Conservation (phyloP, 2,329 filamentous ascomycete species). For the Hirsutella thompsonii region DNA sequence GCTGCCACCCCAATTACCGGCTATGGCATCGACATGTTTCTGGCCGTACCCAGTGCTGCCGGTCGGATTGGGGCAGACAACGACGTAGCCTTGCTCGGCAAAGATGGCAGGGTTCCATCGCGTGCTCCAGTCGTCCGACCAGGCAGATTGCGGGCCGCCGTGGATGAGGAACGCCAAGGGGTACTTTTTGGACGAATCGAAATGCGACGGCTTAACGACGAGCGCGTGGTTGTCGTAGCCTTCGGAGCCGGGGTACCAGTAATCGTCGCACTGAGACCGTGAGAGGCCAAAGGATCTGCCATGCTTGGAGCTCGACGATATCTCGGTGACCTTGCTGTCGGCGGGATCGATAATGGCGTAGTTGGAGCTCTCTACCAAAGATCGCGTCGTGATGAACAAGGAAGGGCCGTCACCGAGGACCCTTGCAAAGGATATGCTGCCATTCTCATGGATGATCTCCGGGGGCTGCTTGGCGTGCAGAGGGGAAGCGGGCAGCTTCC, state of each 20-base stretch:
- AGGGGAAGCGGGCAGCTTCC: slow-evolving; percentile 45
- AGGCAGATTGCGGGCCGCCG: slow-evolving; percentile 69
- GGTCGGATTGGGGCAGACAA: slow-evolving; percentile 70
- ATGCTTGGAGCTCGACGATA: slow-evolving; percentile 53
- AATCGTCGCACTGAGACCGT: slow-evolving; percentile 48
- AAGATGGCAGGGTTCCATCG: slow-evolving; percentile 81
- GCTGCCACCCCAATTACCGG: slow-evolving; percentile 68
- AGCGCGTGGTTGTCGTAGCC: slow-evolving; percentile 57
- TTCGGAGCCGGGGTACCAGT: slow-evolving; percentile 56
- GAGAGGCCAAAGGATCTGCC: slow-evolving; percentile 57
- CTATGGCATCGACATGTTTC: slow-evolving; percentile 62
- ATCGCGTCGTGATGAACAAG: slow-evolving; percentile 55
- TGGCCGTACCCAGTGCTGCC: slow-evolving; percentile 77
- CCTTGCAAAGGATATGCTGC: slow-evolving; percentile 39
- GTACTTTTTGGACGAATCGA: slow-evolving; percentile 59
- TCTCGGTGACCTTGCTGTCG: slow-evolving; percentile 20
- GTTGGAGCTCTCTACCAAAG: slow-evolving; percentile 58
- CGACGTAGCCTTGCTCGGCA: slow-evolving; percentile 78
- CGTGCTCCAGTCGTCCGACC: slow-evolving; percentile 64
- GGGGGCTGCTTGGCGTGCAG: slow-evolving; percentile 34
- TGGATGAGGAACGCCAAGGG: slow-evolving; percentile 72
- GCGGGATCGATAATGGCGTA: slow-evolving; percentile 47
- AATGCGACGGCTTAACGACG: slow-evolving; percentile 51
- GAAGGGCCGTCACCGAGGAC: slow-evolving; percentile 32
- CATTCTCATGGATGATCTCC: slow-evolving; percentile 34